These are phyloP conservation scores for Phytophthora megakarya DNA, from an alignment of 352 stramenopile species.

Conservation along the genomic window DNA sequence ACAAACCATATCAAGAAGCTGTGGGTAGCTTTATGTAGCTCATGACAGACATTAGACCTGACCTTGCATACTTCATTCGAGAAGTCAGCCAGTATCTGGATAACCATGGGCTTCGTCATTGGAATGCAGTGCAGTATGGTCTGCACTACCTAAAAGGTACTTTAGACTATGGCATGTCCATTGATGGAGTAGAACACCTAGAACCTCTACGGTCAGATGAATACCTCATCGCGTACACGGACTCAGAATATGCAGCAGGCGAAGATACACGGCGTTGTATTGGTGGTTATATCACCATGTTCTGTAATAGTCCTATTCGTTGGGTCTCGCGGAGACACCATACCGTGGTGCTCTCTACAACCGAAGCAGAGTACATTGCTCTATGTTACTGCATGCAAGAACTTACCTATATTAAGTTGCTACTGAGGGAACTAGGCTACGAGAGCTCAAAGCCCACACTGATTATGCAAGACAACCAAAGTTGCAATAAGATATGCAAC, in stretches of 20 bases:
- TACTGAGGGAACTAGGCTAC: constrained; percentile 13
- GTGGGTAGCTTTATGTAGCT: constrained; percentile 16
- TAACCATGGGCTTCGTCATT: constrained; percentile 2
- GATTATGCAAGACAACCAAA: constrained; percentile 23
- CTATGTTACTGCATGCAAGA: constrained; percentile 8
- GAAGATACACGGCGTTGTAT: not conserved
- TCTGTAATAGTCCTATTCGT: constrained; percentile 9
- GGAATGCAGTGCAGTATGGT: constrained; percentile 5
- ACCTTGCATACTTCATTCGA: constrained; percentile 4
- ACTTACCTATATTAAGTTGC: constrained; percentile 6
- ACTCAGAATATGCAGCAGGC: constrained; percentile 12
- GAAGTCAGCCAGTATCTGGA: constrained; percentile 8
- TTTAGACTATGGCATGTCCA: not conserved
- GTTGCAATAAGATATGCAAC: constrained; percentile 19
- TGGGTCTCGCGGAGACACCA: constrained; percentile 6
- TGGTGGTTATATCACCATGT: constrained; percentile 12
- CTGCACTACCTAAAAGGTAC: constrained; percentile 7
- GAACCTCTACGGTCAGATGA: constrained; percentile 8
- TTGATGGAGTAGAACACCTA: not conserved
- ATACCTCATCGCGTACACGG: constrained; percentile 6
- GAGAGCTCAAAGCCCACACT: constrained; percentile 14
- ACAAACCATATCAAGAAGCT: constrained; percentile 1
- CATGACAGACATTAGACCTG: constrained; percentile 1
- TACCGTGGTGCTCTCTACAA: constrained; percentile 25
- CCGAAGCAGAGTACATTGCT: constrained; percentile 12